Base-by-base conservation (phyloP, 768 basidiomycete genomes). In the Tephrocybe sp. region DNA sequence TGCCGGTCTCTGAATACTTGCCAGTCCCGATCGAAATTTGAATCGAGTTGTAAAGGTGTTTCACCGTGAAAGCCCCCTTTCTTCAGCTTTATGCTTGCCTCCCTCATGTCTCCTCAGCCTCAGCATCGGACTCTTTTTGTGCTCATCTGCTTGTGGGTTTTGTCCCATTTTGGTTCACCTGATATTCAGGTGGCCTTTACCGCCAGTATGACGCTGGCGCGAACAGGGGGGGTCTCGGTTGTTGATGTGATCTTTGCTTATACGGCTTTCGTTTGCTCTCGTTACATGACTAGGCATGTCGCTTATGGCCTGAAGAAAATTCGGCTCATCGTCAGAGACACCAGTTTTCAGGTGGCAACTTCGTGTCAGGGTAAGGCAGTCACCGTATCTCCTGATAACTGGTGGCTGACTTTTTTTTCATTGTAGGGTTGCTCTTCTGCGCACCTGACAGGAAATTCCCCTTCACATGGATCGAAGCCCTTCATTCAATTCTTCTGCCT, bases 391-490 rank as follows among this genome's bases (percentile, higher is more conserved):
- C 26, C 26, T 26, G 7, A 26, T 26, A 7, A 26, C 7, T 26
- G 26, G 3, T 26, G 26, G 26, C 26, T 26, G 26, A 26, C 26
- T 26, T 26, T 26, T 3, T 26, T 26, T 26, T 26, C 26, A 3
- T 26, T 16, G 9, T 3, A 49, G 48, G 41, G 5, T 42, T 14
- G 3, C 17, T 49, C 16, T 5, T 42, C 11, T 13, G 40, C 20
- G 17, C 41, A 14, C 40, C 33, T 39, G 14, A 12, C 5, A n/a
- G 13, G 16, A 49, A 49, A 13, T 31, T 14, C 12, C 19, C 23
- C 9, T 13, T 32, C 5, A 42, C 39, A 17, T 54, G 42, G 35
- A 33, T 11, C 30, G 53, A 55, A 10, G 13, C 51, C 14, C n/a
- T 40, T 10, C 31, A 31, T 12, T 38, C 45, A 8, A 23, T 55